Percentiles rank a stretch among this genome's conserved stretches.
phyloP scores from a whole-genome alignment of 23 red algal species.

The Cyanidioschyzon merolae region DNA sequence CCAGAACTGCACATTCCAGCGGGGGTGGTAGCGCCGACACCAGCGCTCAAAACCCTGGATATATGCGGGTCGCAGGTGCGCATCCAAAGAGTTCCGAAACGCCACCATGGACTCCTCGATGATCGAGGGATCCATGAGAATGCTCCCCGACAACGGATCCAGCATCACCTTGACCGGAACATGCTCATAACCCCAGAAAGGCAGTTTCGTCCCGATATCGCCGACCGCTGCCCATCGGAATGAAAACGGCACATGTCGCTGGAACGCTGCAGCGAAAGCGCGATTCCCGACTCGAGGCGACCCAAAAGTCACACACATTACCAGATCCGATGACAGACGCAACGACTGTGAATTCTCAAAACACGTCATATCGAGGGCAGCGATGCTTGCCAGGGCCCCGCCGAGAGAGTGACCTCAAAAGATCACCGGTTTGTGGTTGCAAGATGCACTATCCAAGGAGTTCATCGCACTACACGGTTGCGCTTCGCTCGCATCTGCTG shows the following conservation, averaged over 20 bases:
- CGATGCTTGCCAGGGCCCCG: conserved; percentile 28
- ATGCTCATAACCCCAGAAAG: conserved; percentile 12
- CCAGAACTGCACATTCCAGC: conserved; percentile 9
- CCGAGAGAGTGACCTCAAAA: conserved; percentile 42
- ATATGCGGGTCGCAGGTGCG: neutral
- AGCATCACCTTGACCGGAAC: conserved; percentile 4
- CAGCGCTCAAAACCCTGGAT: neutral
- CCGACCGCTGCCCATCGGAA: conserved; percentile 6
- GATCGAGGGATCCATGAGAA: neutral
- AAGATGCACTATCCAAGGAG: neutral
- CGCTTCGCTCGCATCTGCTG: neutral
- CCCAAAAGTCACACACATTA: conserved; percentile 1
- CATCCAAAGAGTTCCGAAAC: neutral
- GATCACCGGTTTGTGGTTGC: conserved; percentile 48
- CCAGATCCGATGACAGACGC: neutral
- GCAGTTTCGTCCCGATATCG: neutral
- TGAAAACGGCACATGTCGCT: neutral
- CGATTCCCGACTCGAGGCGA: conserved; percentile 4
- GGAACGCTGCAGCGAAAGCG: neutral
- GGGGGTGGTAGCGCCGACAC: neutral
- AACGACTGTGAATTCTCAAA: neutral
- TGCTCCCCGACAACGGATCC: conserved; percentile 6
- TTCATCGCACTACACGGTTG: neutral
- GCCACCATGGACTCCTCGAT: neutral
- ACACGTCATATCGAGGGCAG: neutral